Evolutionary conservation across 805 yeast genomes (phyloP), one percentile per base, ranked within the genome.

Genomic region (Citeromyces matritensis): DNA sequence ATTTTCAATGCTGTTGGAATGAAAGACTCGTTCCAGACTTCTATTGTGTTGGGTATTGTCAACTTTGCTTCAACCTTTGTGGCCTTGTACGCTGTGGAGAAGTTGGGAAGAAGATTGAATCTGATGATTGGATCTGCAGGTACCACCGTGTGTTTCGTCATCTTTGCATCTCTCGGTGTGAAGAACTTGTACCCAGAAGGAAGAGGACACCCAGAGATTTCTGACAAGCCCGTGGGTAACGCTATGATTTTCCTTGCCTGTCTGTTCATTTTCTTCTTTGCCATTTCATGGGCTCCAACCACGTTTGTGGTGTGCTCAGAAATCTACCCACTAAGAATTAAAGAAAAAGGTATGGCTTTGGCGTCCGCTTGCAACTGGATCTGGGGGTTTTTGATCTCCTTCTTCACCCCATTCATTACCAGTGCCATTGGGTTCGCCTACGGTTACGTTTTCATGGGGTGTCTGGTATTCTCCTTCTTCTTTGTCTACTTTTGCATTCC

Each of bases 321-420:
- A 40, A 55, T 63, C 30, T 79, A 66, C 57, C 80, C 85, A 37
- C 67, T 78, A 34, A 68, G 75, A 48, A 66, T 74, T 35, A 69
- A 85, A 44, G 77, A 78, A 35, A 73, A 69, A 45, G 79, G 78
- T 27, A 66, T 76, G 37, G 68, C 82, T 9, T 46, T 77, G 33
- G 66, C 79, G 8, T 70, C 74, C 3, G 77, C 82, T 15, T 68
- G 83, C 29, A 79, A 79, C 55, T 79, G 88, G 88, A 47, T 74
- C 26, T 73, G 69, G 53, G 79, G 79, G 49, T 76, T 75, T 48
- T 65, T 64, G 14, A 74, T 76, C 47, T 80, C 79, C 7, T 73
- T 68, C 53, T 72, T 75, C 33, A 77, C 84, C 26, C 71, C 73
- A 31, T 60, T 63, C 49, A 64, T 64, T 39, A 62, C 66, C 13